phyloP scores from a whole-genome alignment of 2,329 filamentous ascomycete genomes.

The Tolypocladium sp. region DNA sequence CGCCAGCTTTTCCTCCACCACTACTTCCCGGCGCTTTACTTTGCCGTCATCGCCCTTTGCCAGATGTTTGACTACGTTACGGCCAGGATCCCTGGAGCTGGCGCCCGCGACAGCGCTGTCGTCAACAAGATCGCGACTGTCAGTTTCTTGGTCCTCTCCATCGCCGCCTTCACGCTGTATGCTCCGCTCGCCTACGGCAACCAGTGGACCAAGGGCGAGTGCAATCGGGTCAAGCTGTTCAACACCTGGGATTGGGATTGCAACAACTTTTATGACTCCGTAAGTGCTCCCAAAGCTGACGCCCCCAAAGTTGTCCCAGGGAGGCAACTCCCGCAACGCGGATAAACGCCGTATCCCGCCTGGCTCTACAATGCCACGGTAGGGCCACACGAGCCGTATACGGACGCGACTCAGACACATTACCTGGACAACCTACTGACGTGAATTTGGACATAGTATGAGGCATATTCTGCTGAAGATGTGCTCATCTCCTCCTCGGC shows the following conservation, averaged over 20 bases:
- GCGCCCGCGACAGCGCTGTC: slow-evolving; percentile 55
- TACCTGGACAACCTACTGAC: slow-evolving; percentile 7
- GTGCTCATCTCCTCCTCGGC: slow-evolving; percentile 16
- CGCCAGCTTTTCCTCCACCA: slow-evolving; percentile 97
- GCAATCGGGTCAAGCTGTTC: slow-evolving; percentile 80
- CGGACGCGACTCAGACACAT: not conserved
- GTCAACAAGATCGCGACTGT: slow-evolving; percentile 69
- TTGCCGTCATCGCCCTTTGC: slow-evolving; percentile 80
- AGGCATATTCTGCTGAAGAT: slow-evolving; percentile 26
- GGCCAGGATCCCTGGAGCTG: slow-evolving; percentile 59
- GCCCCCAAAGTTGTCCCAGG: slow-evolving; percentile 5
- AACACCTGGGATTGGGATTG: slow-evolving; percentile 95
- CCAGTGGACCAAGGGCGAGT: slow-evolving; percentile 83
- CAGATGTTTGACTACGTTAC: slow-evolving; percentile 83
- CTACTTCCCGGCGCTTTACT: slow-evolving; percentile 95
- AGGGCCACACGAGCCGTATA: not conserved
- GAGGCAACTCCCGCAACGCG: slow-evolving; percentile 20
- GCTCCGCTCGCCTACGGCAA: slow-evolving; percentile 89
- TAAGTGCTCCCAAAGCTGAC: slow-evolving; percentile 44
- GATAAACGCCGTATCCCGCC: slow-evolving; percentile 1
- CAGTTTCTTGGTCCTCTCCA: slow-evolving; percentile 63
- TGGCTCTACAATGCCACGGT: not conserved
- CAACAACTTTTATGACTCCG: slow-evolving; percentile 79
- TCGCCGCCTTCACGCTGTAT: slow-evolving; percentile 74
- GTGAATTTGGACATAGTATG: slow-evolving; percentile 29